Evolutionary conservation across 2,329 filamentous ascomycete genomes (phyloP), one percentile per base, ranked within the genome.

Genomic region (Clonostachys solani): DNA sequence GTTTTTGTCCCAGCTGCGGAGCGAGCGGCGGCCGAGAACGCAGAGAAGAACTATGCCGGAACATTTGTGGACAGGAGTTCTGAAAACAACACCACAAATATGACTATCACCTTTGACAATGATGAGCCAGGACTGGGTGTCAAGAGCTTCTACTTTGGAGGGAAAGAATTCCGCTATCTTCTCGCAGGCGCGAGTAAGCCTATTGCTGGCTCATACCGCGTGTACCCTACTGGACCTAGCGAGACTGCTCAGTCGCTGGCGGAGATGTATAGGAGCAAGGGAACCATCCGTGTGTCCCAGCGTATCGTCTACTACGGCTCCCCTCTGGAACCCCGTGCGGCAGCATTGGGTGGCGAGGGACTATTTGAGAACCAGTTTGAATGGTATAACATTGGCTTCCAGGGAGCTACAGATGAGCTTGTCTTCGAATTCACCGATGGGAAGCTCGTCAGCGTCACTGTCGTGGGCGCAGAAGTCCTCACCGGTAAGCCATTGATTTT

Each of bases 1-100:
- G 41, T 44, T 5, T 56, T 60, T 1, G 42, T 59, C 5, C 50
- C 52, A 2, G 52, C 56, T 9, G 49, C 51, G 5, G 57, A 60
- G 43, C 33, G 44, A 2, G 57, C 57, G 0, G 56, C 51, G 0
- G 50, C 46, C 0, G 56, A 58, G 3, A 57, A 52, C 12, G 57
- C 57, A 0, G 41, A 48, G 10, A 19, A 33, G 17, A 55, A 46
- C 4, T 45, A 58, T 5, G 37, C 50, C 0, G 57, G 57, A 1
- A 56, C 51, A 0, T 59, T 56, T 10, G 43, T 52, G 1, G 45
- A 46, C 2, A 54, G 1, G 40, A 40, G 0, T 29, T 29, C 23
- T 5, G 35, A 37, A 0, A 42, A 46, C 1, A 54, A 49, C 1
- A 58, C 57, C 13, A 55, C 54, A 1, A 59, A 59, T 13, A 15